Evolutionary conservation across 2,329 filamentous ascomycete genomes (phyloP), one percentile per base, ranked within the genome.

Genomic region (Pyrenophora teres): DNA sequence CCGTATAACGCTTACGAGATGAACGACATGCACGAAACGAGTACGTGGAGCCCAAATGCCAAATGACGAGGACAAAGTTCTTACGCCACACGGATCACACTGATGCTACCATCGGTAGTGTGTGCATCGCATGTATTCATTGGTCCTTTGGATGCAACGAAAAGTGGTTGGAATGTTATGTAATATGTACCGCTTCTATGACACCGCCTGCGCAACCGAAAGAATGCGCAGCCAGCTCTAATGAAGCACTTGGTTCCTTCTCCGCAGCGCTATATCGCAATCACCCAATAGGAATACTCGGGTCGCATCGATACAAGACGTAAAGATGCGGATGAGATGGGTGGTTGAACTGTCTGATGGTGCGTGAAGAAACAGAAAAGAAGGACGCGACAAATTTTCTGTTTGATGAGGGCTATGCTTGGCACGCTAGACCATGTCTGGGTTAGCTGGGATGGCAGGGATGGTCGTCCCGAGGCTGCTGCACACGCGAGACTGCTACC

Each of bases 161-260:
- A n/a, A 16, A 19, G 35, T 31, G 21, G 15, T 30, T 10, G 9
- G 23, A 25, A 8, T 7, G 7, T 25, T 21, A 18, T 30, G 46
- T 30, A n/a, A 19, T 56, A 85, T 92, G 88, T 92, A 67, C 79
- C 86, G 82, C 83, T 78, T 87, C 85, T 92, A 88, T 92, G 89
- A 92, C 88, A 86, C 89, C 84, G 87, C 85, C 87, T 83, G 82
- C 83, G 84, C 84, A 88, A 90, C 78, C 71, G 74, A 70, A 79
- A 64, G 77, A 81, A 81, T 84, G 79, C 84, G 77, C 81, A 82
- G 85, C 83, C 85, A 87, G 85, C 80, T 88, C 85, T 88, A 87
- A 87, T 87, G 82, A 83, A 78, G 83, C 81, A 82, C 78, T 65
- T 63, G 60, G 62, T 70, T 81, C 73, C 70, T 72, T 85, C 81